phyloP scores from a whole-genome alignment of 495 filamentous ascomycete species.

The Daldinia loculata region DNA sequence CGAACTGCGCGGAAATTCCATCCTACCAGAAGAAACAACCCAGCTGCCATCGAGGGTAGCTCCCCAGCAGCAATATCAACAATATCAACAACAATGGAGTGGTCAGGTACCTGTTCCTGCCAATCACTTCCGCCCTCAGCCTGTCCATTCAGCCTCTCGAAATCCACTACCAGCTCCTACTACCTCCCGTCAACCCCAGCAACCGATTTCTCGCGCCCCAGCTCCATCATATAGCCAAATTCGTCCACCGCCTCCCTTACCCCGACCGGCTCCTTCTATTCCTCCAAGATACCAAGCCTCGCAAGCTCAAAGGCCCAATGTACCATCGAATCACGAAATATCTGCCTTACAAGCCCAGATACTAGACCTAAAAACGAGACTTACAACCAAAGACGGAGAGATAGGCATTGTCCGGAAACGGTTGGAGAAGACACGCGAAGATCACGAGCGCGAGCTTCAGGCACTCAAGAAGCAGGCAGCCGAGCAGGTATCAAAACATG shows the following conservation, averaged over 20 bases:
- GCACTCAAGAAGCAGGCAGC: conserved; percentile 55
- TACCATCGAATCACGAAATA: conserved; percentile 36
- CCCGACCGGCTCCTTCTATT: conserved; percentile 40
- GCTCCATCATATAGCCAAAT: conserved; percentile 23
- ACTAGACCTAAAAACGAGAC: conserved; percentile 52
- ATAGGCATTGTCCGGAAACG: conserved; percentile 63
- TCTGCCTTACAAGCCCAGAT: conserved; percentile 45
- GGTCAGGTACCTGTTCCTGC: conserved; percentile 30
- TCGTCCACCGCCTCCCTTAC: conserved; percentile 34
- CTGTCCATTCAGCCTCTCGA: conserved; percentile 14
- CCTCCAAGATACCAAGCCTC: conserved; percentile 43
- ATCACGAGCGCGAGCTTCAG: conserved; percentile 58
- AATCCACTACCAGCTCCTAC: conserved; percentile 6
- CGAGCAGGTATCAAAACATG: conserved; percentile 57
- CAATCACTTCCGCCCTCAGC: conserved; percentile 29
- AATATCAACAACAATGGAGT: conserved; percentile 26
- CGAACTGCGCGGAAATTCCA: conserved; percentile 13
- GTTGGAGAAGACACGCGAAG: conserved; percentile 52
- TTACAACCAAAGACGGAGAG: conserved; percentile 59
- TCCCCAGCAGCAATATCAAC: conserved; percentile 21
- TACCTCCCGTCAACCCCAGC: conserved; percentile 35
- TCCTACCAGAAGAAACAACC: conserved; percentile 19
- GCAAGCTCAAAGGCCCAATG: conserved; percentile 33
- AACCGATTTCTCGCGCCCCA: background rate
- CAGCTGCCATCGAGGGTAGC: conserved; percentile 31